Conservation (phyloP, 2,329 filamentous ascomycete species). For the Xylariomycetidae sp. region DNA sequence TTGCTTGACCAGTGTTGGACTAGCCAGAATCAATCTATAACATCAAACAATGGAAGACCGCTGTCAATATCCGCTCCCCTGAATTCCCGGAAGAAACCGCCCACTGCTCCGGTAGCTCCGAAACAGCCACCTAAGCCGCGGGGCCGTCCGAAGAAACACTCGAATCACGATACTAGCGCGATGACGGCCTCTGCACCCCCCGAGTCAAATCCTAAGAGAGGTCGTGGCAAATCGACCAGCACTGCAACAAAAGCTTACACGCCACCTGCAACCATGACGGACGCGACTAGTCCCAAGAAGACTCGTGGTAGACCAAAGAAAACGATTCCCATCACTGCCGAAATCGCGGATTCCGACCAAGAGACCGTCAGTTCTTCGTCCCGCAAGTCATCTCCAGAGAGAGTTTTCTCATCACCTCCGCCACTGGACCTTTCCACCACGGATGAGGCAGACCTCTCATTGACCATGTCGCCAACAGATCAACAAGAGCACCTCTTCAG, state of each 20-base stretch:
- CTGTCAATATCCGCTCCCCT: slow-evolving; percentile 14
- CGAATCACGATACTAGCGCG: background rate
- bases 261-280: too few relatives aligned
- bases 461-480: slow-evolving; percentile 37
- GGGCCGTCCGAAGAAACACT: slow-evolving; percentile 6
- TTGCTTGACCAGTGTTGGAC: slow-evolving; percentile 68
- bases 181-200: slow-evolving; percentile 1
- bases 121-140: slow-evolving; percentile 28
- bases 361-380: slow-evolving; percentile 35
- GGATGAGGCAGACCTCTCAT: slow-evolving; percentile 40
- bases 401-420: slow-evolving; percentile 40
- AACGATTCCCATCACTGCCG: slow-evolving; percentile 25
- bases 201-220: background rate
- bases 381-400: slow-evolving; percentile 30
- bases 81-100: slow-evolving; percentile 8
- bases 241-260: slow-evolving; percentile 1
- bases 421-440: slow-evolving; percentile 36
- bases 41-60: slow-evolving; percentile 6
- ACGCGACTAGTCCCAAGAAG: slow-evolving; percentile 17
- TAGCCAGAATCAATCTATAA: slow-evolving; percentile 41
- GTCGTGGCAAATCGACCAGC: background rate
- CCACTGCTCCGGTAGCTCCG: slow-evolving; percentile 3
- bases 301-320: slow-evolving; percentile 24
- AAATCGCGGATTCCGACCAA: slow-evolving; percentile 51
- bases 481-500: slow-evolving; percentile 43